A percentile compares a stretch with the other conserved stretches of the same genome.
Evolutionary conservation across 371 early-diverging fungal genomes (phyloP).

Genomic region (Rhizomucor pusillus): DNA sequence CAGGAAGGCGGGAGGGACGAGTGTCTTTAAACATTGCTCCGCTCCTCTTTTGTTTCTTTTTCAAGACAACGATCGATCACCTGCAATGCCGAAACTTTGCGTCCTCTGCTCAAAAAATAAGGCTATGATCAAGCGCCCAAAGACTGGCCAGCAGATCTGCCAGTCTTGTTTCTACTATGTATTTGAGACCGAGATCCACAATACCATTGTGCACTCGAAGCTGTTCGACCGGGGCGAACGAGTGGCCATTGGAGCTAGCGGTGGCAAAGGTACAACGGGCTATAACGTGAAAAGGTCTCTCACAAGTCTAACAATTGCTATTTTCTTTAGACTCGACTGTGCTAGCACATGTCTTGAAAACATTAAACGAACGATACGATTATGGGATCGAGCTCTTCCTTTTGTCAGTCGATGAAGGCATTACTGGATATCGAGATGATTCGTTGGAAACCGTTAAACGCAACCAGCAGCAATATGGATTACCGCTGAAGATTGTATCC

Average conservation of each 20-base stretch:
- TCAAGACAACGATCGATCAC: not conserved
- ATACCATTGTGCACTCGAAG: constrained; percentile 82
- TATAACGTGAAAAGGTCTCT: not conserved
- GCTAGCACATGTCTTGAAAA: constrained; percentile 94
- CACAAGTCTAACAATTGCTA: not conserved
- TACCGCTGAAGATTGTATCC: constrained; percentile 94
- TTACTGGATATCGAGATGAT: constrained; percentile 98
- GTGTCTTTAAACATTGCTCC: not conserved
- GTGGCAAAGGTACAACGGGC: constrained; percentile 84
- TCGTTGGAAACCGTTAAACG: constrained; percentile 98
- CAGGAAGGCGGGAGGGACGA: not conserved
- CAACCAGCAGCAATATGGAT: constrained; percentile 91
- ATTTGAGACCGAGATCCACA: constrained; percentile 97
- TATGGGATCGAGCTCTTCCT: constrained; percentile 94
- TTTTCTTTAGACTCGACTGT: constrained; percentile 91
- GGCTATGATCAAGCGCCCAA: constrained; percentile 92
- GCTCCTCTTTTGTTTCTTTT: not conserved
- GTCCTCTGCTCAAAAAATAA: constrained; percentile 51
- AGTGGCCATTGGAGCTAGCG: constrained; percentile 97
- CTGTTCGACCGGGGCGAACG: constrained; percentile 91
- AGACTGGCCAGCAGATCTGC: constrained; percentile 92
- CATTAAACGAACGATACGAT: constrained; percentile 91
- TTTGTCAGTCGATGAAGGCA: constrained; percentile 99
- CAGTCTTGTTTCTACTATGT: constrained; percentile 91
- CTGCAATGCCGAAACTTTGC: constrained; percentile 46